phyloP scores from a whole-genome alignment of 75 land plant genomes.

The Larix kaempferi region DNA sequence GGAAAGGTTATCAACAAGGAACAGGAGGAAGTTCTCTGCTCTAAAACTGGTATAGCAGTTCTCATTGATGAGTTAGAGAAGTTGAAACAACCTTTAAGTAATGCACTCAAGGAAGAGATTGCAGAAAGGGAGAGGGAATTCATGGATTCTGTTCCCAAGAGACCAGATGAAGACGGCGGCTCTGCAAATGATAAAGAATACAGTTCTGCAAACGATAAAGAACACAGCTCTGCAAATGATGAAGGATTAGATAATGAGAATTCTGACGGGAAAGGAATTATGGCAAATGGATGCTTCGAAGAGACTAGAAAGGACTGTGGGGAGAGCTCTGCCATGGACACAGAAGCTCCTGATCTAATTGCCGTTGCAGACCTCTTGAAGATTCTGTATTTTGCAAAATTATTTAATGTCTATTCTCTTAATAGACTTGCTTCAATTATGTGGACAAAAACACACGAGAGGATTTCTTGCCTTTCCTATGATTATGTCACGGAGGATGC shows the following conservation, averaged over 20 bases:
- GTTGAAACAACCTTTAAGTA: slow-evolving; percentile 63
- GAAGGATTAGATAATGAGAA: background rate
- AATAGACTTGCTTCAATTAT: slow-evolving; percentile 62
- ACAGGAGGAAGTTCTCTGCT: slow-evolving; percentile 84
- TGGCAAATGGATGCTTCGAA: background rate
- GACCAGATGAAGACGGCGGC: slow-evolving; percentile 5
- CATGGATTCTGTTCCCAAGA: background rate
- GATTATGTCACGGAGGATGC: slow-evolving; percentile 93
- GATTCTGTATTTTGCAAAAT: slow-evolving; percentile 68
- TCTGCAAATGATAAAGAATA: background rate
- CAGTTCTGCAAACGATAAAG: background rate
- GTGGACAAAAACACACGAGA: slow-evolving; percentile 77
- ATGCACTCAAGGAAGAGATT: slow-evolving; percentile 74
- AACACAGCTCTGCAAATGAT: background rate
- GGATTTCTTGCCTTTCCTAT: slow-evolving; percentile 85
- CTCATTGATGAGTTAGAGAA: slow-evolving; percentile 92
- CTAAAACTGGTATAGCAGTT: slow-evolving; percentile 54
- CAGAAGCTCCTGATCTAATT: background rate
- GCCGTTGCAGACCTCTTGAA: slow-evolving; percentile 59
- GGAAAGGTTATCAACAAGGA: slow-evolving; percentile 91
- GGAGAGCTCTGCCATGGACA: background rate
- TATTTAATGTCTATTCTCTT: slow-evolving; percentile 79
- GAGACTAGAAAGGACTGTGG: background rate
- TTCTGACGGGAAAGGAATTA: background rate
- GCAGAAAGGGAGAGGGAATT: slow-evolving; percentile 10